phyloP scores from a whole-genome alignment of 805 yeast genomes.

The Sugiyamaella boreocaroliniensis region DNA sequence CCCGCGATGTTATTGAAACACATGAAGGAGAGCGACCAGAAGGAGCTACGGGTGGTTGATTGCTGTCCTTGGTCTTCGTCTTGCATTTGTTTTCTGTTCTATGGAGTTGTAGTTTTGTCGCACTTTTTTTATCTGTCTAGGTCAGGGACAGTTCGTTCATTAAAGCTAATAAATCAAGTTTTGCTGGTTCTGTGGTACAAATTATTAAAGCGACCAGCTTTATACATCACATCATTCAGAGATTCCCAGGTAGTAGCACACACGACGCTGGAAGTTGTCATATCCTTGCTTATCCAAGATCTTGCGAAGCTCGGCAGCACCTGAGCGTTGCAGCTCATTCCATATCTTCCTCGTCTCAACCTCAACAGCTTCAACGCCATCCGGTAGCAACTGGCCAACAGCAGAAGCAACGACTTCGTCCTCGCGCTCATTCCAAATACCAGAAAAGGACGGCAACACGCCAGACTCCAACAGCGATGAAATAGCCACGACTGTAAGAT shows the following conservation, averaged over 20 bases:
- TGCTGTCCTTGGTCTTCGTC: neutral
- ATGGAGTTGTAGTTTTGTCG: neutral
- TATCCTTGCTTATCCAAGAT: constrained; percentile 1
- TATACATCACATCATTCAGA: neutral
- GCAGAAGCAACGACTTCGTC: neutral
- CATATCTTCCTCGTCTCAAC: neutral
- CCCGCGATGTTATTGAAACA: constrained; percentile 56
- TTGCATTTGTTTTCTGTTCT: neutral
- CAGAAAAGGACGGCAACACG: neutral
- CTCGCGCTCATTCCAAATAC: neutral
- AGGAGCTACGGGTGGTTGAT: constrained; percentile 33
- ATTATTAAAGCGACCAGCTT: neutral
- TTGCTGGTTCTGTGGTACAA: neutral
- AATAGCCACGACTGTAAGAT: neutral
- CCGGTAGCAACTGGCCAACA: neutral
- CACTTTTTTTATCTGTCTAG: neutral
- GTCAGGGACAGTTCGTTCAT: neutral
- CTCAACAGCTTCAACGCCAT: neutral
- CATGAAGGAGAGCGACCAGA: constrained; percentile 44
- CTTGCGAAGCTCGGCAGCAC: neutral
- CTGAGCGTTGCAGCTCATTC: neutral
- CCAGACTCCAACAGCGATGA: neutral
- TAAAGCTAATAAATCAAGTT: neutral
- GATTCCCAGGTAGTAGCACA: neutral
- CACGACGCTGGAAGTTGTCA: neutral